Evolutionary conservation across 2,329 filamentous ascomycete species (phyloP).

Genomic region (Fusarium bactridioides): DNA sequence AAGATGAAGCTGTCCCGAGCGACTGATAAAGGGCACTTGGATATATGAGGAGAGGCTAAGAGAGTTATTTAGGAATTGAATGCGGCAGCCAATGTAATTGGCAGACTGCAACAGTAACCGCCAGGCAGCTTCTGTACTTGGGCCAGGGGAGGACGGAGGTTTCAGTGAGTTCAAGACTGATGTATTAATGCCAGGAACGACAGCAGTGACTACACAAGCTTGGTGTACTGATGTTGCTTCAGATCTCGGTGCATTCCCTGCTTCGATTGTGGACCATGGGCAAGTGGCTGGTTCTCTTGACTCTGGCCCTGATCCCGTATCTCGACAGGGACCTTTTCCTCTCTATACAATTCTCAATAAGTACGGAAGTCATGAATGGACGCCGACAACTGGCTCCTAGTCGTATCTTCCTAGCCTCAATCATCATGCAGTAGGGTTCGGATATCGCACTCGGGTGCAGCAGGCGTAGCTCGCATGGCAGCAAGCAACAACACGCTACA

Average conservation of each 20-base stretch:
- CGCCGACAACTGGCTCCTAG: accelerated
- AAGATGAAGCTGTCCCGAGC: too few species aligned
- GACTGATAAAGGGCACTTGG: not conserved
- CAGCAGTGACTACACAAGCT: not conserved
- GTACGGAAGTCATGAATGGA: accelerated
- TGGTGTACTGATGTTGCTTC: not conserved
- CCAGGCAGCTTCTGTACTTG: not conserved
- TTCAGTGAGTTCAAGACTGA: not conserved
- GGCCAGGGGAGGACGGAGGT: not conserved
- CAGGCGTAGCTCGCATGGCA: accelerated
- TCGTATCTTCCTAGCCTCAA: accelerated
- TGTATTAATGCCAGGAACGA: not conserved
- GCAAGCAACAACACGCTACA: not conserved
- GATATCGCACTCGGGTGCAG: not conserved
- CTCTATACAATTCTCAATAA: not conserved
- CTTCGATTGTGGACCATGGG: accelerated
- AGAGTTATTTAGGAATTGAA: accelerated
- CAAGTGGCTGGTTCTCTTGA: not conserved
- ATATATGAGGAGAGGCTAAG: accelerated
- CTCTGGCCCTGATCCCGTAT: accelerated
- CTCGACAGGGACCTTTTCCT: accelerated
- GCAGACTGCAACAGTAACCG: not conserved
- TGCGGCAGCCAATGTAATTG: not conserved
- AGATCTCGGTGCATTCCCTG: too few species aligned
- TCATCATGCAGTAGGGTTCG: accelerated